Conservation (phyloP, 345 rosid genomes). For the Erysimum cheiranthoides region DNA sequence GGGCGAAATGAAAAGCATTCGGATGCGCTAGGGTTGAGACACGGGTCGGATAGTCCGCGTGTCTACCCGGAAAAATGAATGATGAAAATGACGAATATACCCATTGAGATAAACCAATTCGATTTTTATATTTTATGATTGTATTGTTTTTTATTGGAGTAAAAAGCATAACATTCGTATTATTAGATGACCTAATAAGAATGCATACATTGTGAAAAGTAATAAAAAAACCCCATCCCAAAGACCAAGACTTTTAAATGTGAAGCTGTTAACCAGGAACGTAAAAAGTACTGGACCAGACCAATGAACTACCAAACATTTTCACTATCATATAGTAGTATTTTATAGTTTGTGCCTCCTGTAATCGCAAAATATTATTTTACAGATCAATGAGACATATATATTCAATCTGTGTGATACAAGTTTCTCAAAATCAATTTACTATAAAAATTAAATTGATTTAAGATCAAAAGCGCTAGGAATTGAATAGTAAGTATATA, state of each 20-base stretch:
- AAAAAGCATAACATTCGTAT: background rate
- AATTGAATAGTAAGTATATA: background rate
- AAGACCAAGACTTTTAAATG: no score
- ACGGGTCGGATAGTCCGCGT: no score
- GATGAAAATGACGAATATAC: no score
- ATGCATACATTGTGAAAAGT: no score
- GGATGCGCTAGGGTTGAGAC: no score
- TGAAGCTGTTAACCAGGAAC: background rate
- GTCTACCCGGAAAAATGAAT: no score
- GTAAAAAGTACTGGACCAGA: background rate
- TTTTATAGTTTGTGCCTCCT: background rate
- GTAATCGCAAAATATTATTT: background rate
- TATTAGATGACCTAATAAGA: no score
- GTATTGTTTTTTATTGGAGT: no score
- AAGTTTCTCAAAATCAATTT: conserved; percentile 1
- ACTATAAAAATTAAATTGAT: background rate
- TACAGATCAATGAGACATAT: background rate
- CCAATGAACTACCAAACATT: background rate
- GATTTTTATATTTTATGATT: no score
- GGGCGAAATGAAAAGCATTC: no score
- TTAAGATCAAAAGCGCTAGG: background rate
- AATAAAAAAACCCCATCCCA: no score
- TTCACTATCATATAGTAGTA: background rate
- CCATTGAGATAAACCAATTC: no score
- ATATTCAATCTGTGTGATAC: background rate